Percentiles rank a stretch among this genome's conserved stretches.
Evolutionary conservation across 306 rosid species (phyloP).

Genomic region (Corylus heterophylla): DNA sequence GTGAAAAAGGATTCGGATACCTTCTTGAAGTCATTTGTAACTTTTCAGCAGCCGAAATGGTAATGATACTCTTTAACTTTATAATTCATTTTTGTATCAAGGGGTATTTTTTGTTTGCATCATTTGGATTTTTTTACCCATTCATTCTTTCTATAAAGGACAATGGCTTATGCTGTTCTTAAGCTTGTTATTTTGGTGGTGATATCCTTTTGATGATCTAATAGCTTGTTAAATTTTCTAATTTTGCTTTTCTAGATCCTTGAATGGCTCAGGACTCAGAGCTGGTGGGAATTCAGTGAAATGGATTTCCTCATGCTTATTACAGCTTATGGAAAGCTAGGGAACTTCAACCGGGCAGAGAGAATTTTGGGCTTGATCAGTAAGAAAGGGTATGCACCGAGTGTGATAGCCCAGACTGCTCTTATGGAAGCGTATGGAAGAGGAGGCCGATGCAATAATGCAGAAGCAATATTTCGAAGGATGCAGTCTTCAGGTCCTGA

Average conservation of each 20-base stretch:
- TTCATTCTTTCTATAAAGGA: neutral
- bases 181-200: constrained; percentile 2
- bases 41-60: too few relatives aligned
- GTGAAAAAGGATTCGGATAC: neutral
- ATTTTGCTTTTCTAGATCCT: constrained; percentile 59
- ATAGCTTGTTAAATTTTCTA: constrained; percentile 13
- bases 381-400: constrained; percentile 68
- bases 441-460: constrained; percentile 71
- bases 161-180: neutral
- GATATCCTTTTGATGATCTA: constrained; percentile 15
- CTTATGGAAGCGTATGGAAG: constrained; percentile 98
- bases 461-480: constrained; percentile 92
- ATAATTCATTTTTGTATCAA: neutral
- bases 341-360: constrained; percentile 77
- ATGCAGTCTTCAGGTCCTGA: constrained; percentile 88
- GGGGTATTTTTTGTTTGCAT: neutral
- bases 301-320: constrained; percentile 92
- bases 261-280: constrained; percentile 81
- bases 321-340: constrained; percentile 90
- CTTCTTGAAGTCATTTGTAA: too few relatives aligned
- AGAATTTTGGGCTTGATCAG: constrained; percentile 67
- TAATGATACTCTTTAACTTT: too few relatives aligned
- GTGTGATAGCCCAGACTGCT: constrained; percentile 84
- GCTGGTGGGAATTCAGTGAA: constrained; percentile 89
- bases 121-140: neutral